Conservation (phyloP, 805 yeast genomes). For the Saccharomycopsis babjevae region DNA sequence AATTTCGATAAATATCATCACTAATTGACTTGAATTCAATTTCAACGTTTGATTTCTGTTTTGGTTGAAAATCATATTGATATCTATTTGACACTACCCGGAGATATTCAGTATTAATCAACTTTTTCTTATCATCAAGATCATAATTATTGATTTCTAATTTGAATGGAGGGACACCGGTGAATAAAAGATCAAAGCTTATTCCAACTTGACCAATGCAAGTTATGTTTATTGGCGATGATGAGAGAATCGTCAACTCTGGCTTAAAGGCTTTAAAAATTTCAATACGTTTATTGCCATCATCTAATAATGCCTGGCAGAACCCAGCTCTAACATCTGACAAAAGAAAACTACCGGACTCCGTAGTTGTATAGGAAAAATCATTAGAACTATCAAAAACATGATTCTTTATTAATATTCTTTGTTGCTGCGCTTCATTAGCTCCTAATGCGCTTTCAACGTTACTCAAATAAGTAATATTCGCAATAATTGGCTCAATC, state of each 20-base stretch:
- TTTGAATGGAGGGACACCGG: conserved; percentile 78
- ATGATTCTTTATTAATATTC: conserved; percentile 18
- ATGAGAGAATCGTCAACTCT: conserved; percentile 30
- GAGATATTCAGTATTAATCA: conserved; percentile 29
- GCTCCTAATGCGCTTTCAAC: conserved; percentile 16
- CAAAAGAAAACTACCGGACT: conserved; percentile 61
- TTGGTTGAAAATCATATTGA: conserved; percentile 64
- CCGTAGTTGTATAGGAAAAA: conserved; percentile 31
- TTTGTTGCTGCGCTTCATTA: conserved; percentile 16
- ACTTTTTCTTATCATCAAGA: conserved; percentile 30
- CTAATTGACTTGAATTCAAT: conserved; percentile 56
- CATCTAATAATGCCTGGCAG: conserved; percentile 59
- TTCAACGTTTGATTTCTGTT: conserved; percentile 69
- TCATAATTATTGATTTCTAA: conserved; percentile 54
- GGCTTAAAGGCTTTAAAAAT: conserved; percentile 27
- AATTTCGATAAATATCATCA: conserved; percentile 51
- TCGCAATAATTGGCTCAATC: conserved; percentile 27
- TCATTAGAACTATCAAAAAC: conserved; percentile 23
- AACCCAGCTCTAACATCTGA: conserved; percentile 42
- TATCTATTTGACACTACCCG: conserved; percentile 33
- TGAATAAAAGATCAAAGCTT: conserved; percentile 51
- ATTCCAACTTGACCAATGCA: conserved; percentile 93
- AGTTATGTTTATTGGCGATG: conserved; percentile 54
- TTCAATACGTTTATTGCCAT: conserved; percentile 49
- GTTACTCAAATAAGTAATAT: conserved; percentile 24